These are phyloP conservation scores for Tuber umbilicatum DNA, from an alignment of 495 filamentous ascomycete genomes.

Conservation along the genomic window DNA sequence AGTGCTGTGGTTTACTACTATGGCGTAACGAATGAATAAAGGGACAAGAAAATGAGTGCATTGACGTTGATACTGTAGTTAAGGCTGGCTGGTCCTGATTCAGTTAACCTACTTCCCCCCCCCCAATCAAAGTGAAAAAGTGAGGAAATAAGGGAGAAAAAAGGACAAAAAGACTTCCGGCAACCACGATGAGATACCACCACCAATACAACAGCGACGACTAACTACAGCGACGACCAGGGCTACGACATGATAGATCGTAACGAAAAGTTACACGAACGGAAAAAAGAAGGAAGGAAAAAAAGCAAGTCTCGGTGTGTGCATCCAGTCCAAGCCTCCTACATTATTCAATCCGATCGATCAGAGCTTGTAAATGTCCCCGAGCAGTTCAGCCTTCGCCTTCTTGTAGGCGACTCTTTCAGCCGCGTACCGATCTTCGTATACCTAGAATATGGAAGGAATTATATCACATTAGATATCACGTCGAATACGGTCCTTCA, in stretches of 20 bases:
- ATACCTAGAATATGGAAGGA: constrained; percentile 14
- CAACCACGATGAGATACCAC: background rate
- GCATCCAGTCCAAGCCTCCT: background rate
- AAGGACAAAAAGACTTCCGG: background rate
- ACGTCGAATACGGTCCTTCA: background rate
- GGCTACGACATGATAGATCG: background rate
- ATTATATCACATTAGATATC: background rate
- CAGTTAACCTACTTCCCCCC: background rate
- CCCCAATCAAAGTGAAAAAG: background rate
- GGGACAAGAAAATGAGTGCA: background rate
- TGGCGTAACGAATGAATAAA: background rate
- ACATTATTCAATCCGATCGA: background rate
- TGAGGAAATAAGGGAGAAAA: background rate
- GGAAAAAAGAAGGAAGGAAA: background rate
- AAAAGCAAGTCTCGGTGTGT: background rate
- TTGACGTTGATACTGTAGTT: background rate
- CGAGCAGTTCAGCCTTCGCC: background rate
- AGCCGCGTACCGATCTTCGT: constrained; percentile 10
- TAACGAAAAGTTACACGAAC: background rate
- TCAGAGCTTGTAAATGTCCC: background rate
- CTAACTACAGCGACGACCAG: background rate
- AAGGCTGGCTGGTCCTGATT: background rate
- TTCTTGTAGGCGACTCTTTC: background rate
- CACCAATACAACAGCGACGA: background rate
- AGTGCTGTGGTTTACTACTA: background rate